phyloP scores from a whole-genome alignment of 2,329 filamentous ascomycete genomes.

The Fusarium foetens region DNA sequence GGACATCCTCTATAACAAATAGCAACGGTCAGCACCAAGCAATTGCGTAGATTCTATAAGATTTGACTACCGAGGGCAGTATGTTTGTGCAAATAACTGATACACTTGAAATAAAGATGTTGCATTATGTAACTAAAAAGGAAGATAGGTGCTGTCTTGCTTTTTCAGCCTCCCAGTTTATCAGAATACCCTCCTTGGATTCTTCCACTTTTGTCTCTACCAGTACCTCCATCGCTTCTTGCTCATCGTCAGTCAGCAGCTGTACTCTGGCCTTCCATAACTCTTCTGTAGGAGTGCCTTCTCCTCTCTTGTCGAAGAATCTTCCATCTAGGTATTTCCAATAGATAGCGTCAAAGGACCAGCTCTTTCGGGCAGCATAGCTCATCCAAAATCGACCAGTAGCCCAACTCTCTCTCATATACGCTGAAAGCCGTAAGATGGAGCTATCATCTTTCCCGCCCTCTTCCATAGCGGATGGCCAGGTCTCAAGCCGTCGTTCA shows the following conservation, averaged over 20 bases:
- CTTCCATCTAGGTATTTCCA: not conserved
- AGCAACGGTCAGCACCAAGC: too few species aligned
- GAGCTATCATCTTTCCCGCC: not conserved
- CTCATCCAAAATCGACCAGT: not conserved
- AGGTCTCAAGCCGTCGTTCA: constrained; percentile 47
- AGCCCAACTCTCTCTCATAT: constrained; percentile 43
- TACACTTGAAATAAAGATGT: too few species aligned
- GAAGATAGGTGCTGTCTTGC: not conserved
- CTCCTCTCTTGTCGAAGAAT: not conserved
- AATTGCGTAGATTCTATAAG: too few species aligned
- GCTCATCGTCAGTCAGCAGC: accelerated
- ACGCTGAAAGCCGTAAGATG: constrained; percentile 38
- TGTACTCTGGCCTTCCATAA: not conserved
- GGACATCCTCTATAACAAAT: too few species aligned
- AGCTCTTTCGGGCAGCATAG: not conserved
- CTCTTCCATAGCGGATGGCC: constrained; percentile 46
- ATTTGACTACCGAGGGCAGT: too few species aligned
- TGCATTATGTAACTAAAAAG: not conserved
- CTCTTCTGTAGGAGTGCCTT: accelerated
- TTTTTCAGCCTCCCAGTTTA: not conserved
- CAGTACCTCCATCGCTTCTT: not conserved
- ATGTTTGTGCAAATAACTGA: too few species aligned
- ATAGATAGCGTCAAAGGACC: not conserved
- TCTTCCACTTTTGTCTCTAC: not conserved
- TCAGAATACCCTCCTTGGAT: not conserved